Evolutionary conservation across 805 yeast species (phyloP), one percentile per base, ranked within the genome.

Genomic region (Saitoella complicata): DNA sequence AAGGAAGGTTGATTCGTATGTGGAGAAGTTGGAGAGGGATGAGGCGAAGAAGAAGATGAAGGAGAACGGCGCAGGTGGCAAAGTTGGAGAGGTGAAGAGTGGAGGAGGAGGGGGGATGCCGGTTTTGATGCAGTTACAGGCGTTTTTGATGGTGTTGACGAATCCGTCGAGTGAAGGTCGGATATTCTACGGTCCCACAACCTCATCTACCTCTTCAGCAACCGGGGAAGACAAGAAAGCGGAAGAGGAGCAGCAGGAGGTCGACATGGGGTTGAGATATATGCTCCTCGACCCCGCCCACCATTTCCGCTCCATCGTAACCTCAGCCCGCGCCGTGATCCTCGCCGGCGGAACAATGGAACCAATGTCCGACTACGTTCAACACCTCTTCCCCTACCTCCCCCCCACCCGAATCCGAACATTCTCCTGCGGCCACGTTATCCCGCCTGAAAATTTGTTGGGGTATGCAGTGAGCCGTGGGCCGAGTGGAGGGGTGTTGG

Each of bases 281-380:
- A 70, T 84, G 68, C 63, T 85, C 6, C 63, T 87, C 6, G 94
- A 86, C 55, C 94, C 95, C 2, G 75, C 84, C 45, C 73, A 72
- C 41, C 66, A 73, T 2, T 84, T 87, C 56, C 65, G 68, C 44
- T 78, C 76, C 1, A 66, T 88, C 2, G 73, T 83, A 0, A 74
- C 75, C 2, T 71, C 74, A 9, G 68, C 85, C 0, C 69, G 69
- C 50, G 78, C 87, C 58, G 80, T 87, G 0, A 65, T 88, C 1
- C 58, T 87, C 2, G 91, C 95, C 1, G 97, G 97, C 34, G 97
- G 97, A 9, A 87, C 97, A 0, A 84, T 86, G 95, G 88, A 82
- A 56, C 96, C 96, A 0, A 45, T 51, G 38, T 55, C 67, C n/a
- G 95, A 87, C 51, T 81, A 77, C 56, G 60, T 70, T 5, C 65